Evolutionary conservation across 306 rosid genomes (phyloP).

Genomic region (Cicer cuneatum): DNA sequence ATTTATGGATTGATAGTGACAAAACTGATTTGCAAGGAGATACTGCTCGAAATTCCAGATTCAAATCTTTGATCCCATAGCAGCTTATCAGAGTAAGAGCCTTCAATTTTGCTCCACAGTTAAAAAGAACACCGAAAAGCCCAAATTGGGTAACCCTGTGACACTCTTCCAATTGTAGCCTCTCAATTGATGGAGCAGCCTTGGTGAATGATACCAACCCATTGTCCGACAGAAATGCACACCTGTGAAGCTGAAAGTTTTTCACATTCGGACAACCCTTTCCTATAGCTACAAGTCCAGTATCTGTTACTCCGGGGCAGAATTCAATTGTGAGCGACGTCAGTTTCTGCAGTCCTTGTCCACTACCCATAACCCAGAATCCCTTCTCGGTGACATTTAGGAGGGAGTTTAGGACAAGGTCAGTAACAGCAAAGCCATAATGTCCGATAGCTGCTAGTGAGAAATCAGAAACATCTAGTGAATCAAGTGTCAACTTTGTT

Average conservation of each 20-base stretch:
- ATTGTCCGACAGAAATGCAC: constrained; percentile 72
- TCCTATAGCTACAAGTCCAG: constrained; percentile 74
- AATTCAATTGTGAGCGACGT: constrained; percentile 65
- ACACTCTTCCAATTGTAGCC: constrained; percentile 88
- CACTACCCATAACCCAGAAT: constrained; percentile 91
- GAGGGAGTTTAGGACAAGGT: constrained; percentile 70
- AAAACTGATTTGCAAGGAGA: constrained; percentile 59
- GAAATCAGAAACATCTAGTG: constrained; percentile 73
- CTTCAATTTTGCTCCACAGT: constrained; percentile 75
- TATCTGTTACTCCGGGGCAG: constrained; percentile 80
- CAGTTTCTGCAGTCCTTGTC: constrained; percentile 85
- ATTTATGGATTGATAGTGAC: constrained; percentile 68
- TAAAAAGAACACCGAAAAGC: constrained; percentile 68
- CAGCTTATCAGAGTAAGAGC: constrained; percentile 68
- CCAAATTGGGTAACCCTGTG: constrained; percentile 88
- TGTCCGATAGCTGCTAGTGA: constrained; percentile 93
- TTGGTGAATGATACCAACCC: constrained; percentile 78
- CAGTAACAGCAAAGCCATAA: constrained; percentile 73
- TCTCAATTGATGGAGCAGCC: constrained; percentile 74
- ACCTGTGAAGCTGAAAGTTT: constrained; percentile 60
- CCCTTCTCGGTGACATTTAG: constrained; percentile 79
- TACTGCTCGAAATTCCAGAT: constrained; percentile 49
- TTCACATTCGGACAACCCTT: constrained; percentile 90
- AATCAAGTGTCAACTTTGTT: constrained; percentile 76
- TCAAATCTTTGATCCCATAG: constrained; percentile 76